These are phyloP conservation scores for Verticillium isaacii DNA, from an alignment of 2,329 filamentous ascomycete genomes.

Conservation along the genomic window DNA sequence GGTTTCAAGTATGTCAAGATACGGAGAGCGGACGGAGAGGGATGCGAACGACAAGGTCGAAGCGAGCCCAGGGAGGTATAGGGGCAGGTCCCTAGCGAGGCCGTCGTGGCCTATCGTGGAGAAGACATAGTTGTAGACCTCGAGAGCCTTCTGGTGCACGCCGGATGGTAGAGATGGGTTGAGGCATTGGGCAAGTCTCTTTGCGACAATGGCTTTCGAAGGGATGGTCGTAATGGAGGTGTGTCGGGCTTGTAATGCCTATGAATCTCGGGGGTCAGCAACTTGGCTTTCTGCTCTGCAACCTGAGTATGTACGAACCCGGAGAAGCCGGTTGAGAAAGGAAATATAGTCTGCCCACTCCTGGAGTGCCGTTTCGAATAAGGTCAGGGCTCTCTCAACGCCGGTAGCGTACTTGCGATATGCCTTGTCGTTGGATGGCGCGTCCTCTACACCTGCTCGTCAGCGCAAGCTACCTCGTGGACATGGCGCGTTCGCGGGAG, in stretches of 20 bases:
- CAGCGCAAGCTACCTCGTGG: not conserved
- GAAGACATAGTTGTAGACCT: constrained; percentile 90
- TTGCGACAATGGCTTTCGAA: constrained; percentile 77
- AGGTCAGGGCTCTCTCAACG: constrained; percentile 78
- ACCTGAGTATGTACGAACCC: constrained; percentile 47
- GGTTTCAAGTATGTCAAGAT: constrained; percentile 77
- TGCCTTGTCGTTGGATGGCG: constrained; percentile 55
- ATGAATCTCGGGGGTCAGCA: constrained; percentile 19
- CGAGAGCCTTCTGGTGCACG: constrained; percentile 94
- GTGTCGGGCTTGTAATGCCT: constrained; percentile 87
- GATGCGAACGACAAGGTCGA: constrained; percentile 92
- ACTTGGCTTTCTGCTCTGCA: not conserved
- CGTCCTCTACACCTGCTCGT: constrained; percentile 39
- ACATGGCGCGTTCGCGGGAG: not conserved
- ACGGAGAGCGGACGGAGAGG: constrained; percentile 79
- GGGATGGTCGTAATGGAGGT: constrained; percentile 68
- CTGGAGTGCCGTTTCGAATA: constrained; percentile 90
- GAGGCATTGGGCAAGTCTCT: constrained; percentile 89
- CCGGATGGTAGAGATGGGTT: constrained; percentile 91
- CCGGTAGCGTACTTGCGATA: constrained; percentile 87
- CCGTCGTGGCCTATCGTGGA: constrained; percentile 76
- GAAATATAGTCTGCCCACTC: constrained; percentile 99
- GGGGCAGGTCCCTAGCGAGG: constrained; percentile 72
- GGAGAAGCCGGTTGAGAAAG: constrained; percentile 84
- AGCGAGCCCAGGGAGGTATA: constrained; percentile 87